Evolutionary conservation across 257 asterid genomes (phyloP), one percentile per base, ranked within the genome.

Genomic region (Solanum piurae): DNA sequence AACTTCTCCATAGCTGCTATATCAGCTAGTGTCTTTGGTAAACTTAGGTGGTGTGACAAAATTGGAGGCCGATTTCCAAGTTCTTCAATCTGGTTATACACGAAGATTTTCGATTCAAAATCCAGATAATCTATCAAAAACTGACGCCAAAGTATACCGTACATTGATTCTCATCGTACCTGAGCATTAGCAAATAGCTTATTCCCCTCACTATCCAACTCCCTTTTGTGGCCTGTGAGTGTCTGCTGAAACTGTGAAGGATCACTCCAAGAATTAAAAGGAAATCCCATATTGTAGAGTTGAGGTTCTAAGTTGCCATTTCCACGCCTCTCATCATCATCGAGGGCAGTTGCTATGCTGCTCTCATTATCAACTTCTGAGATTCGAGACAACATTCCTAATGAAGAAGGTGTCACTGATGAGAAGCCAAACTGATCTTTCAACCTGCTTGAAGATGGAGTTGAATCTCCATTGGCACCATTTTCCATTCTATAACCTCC

Each of bases 1-100:
- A 95, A 64, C 91, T 94, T 95, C 91, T 95, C 98, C 93, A 93
- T 87, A 31, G 93, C 91, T 88, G 91, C 90, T 64, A 92, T 88
- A 89, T 90, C 95, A 60, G 91, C 85, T 25, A 96, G 91, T 83
- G 93, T 87, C 86, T 92, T 96, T 3, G 98, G 96, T 52, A 94
- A 92, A 90, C 98, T 94, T 44, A 90, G 55, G 89, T 93, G 97
- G 89, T 89, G 98, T 25, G 96, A 94, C 92, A 95, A 84, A 74
- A 86, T 25, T 31, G 90, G 87, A 13, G 93, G 88, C 91, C 91
- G 92, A 86, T 84, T 89, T 88, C 88, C 90, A 12, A 64, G 88
- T 90, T 92, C 94, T 86, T 83, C 89, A 29, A 83, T 93, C 98
- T 94, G 90, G 36, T 87, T 52, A 38, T 44, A 60, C 5, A 14